phyloP scores from a whole-genome alignment of 306 rosid genomes.

The Neltuma alba region DNA sequence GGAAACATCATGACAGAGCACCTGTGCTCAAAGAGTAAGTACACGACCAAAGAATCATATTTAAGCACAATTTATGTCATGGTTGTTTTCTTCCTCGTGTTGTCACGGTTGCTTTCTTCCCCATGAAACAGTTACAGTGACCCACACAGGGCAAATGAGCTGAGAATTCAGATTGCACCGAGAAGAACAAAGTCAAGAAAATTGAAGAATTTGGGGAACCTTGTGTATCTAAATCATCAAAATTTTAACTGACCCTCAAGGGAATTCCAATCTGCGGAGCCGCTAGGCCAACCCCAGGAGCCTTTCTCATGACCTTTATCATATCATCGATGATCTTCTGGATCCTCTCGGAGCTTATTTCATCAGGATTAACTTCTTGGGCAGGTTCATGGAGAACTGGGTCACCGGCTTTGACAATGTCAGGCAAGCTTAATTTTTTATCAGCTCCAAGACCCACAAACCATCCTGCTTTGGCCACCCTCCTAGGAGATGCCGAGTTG shows the following conservation, averaged over 20 bases:
- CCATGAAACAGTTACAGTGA: constrained; percentile 15
- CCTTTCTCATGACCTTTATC: constrained; percentile 75
- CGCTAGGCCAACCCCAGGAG: constrained; percentile 93
- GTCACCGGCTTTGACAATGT: constrained; percentile 88
- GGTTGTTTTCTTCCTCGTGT: no score
- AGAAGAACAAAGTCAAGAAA: not conserved
- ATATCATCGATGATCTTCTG: constrained; percentile 89
- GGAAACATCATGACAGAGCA: not conserved
- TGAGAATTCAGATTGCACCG: not conserved
- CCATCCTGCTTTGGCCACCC: constrained; percentile 76
- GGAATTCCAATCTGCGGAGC: constrained; percentile 97
- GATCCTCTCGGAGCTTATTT: constrained; percentile 68
- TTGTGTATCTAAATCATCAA: not conserved
- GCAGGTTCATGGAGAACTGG: constrained; percentile 94
- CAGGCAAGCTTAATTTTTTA: constrained; percentile 57
- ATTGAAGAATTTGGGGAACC: not conserved
- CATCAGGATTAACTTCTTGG: constrained; percentile 57
- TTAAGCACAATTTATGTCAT: not conserved
- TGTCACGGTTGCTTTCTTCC: no score
- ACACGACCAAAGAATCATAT: not conserved
- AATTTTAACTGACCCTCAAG: constrained; percentile 54
- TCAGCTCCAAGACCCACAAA: constrained; percentile 66
- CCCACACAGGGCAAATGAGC: not conserved
- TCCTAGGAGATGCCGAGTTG: constrained; percentile 45
- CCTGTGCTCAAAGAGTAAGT: not conserved